Percentiles rank a stretch among this genome's conserved stretches.
Conservation (phyloP, 169 alveolate genomes). For the Cryptosporidium parvum region DNA sequence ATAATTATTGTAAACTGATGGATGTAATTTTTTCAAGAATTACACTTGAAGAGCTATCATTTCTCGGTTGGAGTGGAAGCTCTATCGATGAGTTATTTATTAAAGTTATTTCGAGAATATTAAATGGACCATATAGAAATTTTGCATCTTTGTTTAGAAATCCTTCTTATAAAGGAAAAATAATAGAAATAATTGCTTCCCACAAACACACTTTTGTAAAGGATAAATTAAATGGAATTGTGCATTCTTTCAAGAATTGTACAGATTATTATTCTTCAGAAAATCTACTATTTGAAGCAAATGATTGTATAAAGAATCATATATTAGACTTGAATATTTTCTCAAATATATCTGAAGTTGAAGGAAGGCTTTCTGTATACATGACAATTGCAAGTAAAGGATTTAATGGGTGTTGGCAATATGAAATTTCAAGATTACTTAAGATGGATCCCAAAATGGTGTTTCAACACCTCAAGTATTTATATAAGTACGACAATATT, state of each 20-base stretch:
- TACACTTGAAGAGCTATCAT: slow-evolving; percentile 50
- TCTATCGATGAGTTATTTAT: slow-evolving; percentile 2
- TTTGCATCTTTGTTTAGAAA: neutral
- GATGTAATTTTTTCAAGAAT: slow-evolving; percentile 41
- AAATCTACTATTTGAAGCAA: neutral
- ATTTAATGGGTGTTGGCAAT: slow-evolving; percentile 75
- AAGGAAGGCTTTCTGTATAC: slow-evolving; percentile 69
- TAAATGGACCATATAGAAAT: neutral
- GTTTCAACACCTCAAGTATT: slow-evolving; percentile 57
- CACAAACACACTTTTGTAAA: neutral
- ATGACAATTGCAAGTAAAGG: slow-evolving; percentile 65
- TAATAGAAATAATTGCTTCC: slow-evolving; percentile 1
- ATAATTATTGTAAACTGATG: slow-evolving; percentile 21
- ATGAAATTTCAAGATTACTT: slow-evolving; percentile 60
- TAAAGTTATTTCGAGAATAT: slow-evolving; percentile 10
- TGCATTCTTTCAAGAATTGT: neutral
- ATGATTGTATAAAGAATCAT: slow-evolving; percentile 12
- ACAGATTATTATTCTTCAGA: neutral
- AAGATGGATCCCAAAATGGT: slow-evolving; percentile 75
- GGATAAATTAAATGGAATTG: neutral
- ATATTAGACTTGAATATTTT: slow-evolving; percentile 47
- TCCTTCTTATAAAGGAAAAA: neutral
- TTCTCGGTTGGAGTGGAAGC: slow-evolving; percentile 25
- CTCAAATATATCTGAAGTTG: slow-evolving; percentile 58
- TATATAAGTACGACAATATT: slow-evolving; percentile 48